Evolutionary conservation across 345 rosid genomes (phyloP).

Genomic region (Sisymbrium irio): DNA sequence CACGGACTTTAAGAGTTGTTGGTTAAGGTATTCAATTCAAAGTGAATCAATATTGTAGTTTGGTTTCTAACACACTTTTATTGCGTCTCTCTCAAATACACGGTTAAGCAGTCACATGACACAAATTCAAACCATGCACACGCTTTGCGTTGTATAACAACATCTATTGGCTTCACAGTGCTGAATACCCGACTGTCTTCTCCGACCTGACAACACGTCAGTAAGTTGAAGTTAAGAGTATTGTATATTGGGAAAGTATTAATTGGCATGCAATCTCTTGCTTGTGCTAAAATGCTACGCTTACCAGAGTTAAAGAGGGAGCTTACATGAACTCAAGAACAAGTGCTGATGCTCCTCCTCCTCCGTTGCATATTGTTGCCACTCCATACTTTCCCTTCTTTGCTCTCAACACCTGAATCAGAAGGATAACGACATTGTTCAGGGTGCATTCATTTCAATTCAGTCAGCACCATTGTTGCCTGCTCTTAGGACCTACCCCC

Average conservation of each 20-base stretch:
- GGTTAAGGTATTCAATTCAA: not conserved
- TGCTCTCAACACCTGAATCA: conserved; percentile 68
- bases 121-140: not conserved
- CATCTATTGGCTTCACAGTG: conserved; percentile 24
- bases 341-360: conserved; percentile 92
- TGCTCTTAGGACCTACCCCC: conserved; percentile 58
- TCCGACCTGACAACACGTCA: conserved; percentile 17
- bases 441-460: not conserved
- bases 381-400: conserved; percentile 79
- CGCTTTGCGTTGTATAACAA: not conserved
- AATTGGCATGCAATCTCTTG: not conserved
- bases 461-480: conserved; percentile 2
- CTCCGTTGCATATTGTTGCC: conserved; percentile 93
- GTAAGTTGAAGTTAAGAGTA: not conserved
- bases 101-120: not conserved
- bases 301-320: conserved; percentile 34
- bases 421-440: conserved; percentile 11
- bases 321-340: conserved; percentile 83
- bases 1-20: not conserved
- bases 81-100: conserved; percentile 20
- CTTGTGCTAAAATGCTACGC: conserved; percentile 6
- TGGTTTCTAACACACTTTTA: conserved; percentile 2
- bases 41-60: not conserved
- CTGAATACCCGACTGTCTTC: conserved; percentile 23
- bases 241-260: not conserved